Evolutionary conservation across 352 stramenopile species (phyloP).

Genomic region (Globisporangium polare): DNA sequence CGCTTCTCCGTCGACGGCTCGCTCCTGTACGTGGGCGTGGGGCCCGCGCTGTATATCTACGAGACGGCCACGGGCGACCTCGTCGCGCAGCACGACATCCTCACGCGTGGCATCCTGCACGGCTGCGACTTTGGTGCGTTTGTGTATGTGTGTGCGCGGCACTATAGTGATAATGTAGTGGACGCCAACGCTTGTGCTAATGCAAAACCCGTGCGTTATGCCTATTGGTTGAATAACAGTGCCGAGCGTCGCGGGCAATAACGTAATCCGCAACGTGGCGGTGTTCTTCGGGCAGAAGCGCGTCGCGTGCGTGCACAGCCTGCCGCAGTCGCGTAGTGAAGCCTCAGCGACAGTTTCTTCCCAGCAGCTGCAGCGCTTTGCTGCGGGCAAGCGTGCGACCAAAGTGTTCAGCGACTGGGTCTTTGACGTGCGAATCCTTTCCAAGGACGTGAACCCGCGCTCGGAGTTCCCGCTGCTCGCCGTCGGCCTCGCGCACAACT

Average conservation of each 20-base stretch:
- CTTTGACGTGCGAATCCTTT: conserved; percentile 71
- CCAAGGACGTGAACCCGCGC: conserved; percentile 14
- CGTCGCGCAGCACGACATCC: conserved; percentile 37
- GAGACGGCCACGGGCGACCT: conserved; percentile 41
- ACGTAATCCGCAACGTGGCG: conserved; percentile 18
- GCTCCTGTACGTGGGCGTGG: conserved; percentile 72
- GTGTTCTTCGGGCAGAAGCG: conserved; percentile 84
- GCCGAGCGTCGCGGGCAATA: background rate
- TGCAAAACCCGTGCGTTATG: background rate
- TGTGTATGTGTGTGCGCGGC: background rate
- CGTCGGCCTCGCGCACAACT: conserved; percentile 82
- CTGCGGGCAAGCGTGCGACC: conserved; percentile 20
- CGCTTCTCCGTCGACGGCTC: conserved; percentile 66
- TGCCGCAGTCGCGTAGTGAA: conserved; percentile 38
- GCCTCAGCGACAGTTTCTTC: background rate
- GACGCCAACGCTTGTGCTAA: too few species aligned
- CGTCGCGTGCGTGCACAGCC: conserved; percentile 43
- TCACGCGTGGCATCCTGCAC: conserved; percentile 70
- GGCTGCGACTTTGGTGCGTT: conserved; percentile 56
- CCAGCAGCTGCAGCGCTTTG: conserved; percentile 22
- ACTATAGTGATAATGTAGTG: too few species aligned
- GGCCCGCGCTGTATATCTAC: conserved; percentile 64
- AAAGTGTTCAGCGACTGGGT: conserved; percentile 84
- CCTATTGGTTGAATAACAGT: background rate
- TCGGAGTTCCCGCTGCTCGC: conserved; percentile 34